phyloP scores from a whole-genome alignment of 805 yeast species.

The Allodekkera sacchari region DNA sequence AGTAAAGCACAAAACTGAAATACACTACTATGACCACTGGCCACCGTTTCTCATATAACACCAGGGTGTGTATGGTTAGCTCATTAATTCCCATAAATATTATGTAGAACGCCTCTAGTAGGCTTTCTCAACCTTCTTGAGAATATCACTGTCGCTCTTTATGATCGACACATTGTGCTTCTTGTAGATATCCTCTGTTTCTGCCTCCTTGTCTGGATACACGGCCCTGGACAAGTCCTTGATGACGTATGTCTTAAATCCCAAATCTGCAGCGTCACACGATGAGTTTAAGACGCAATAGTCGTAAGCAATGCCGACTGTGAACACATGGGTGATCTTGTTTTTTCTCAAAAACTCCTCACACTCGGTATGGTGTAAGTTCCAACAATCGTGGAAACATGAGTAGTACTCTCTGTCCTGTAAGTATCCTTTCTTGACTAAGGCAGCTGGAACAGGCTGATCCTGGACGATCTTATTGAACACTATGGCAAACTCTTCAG shows the following conservation, averaged over 20 bases:
- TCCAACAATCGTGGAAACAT: slow-evolving; percentile 78
- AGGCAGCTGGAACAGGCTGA: slow-evolving; percentile 27
- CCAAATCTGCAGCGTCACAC: slow-evolving; percentile 51
- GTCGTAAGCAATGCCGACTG: slow-evolving; percentile 83
- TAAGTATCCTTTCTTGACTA: slow-evolving; percentile 65
- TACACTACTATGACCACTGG: no score
- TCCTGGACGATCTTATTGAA: slow-evolving; percentile 19
- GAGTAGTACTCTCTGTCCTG: slow-evolving; percentile 79
- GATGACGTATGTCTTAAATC: slow-evolving; percentile 58
- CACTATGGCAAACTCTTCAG: slow-evolving; percentile 35
- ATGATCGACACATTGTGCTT: slow-evolving; percentile 26
- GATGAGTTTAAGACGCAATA: slow-evolving; percentile 80
- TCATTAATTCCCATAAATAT: no score
- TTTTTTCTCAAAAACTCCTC: slow-evolving; percentile 35
- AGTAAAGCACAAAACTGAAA: no score
- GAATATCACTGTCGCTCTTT: slow-evolving; percentile 5
- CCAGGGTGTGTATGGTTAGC: no score
- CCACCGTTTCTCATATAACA: no score
- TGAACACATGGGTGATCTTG: slow-evolving; percentile 50
- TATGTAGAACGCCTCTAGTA: no score
- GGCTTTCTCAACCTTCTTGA: slow-evolving; percentile 6
- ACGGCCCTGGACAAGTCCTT: slow-evolving; percentile 51
- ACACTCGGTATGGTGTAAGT: slow-evolving; percentile 60
- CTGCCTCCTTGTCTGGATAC: slow-evolving; percentile 29
- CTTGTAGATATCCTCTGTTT: slow-evolving; percentile 25